Conservation (phyloP, 768 basidiomycete species). For the Naganishia randhawae region DNA sequence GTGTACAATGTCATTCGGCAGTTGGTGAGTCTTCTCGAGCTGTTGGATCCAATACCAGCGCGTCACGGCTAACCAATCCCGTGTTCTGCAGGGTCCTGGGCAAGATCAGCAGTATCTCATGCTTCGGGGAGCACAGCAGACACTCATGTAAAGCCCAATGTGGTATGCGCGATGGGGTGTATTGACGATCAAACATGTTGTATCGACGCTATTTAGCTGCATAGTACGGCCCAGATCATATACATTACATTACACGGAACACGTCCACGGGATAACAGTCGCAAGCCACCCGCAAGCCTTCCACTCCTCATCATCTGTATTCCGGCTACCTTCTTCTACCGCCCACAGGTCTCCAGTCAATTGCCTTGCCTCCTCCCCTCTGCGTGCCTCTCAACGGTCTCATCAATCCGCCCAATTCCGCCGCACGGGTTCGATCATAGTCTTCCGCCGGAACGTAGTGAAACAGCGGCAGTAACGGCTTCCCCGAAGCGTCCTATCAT, state of each 20-base stretch:
- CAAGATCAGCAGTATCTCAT: slow-evolving; percentile 49
- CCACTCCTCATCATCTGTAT: slow-evolving; percentile 11
- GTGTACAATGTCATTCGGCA: slow-evolving; percentile 51
- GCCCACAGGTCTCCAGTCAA: slow-evolving; percentile 50
- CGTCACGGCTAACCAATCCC: background rate
- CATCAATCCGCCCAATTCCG: slow-evolving; percentile 45
- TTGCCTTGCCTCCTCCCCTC: slow-evolving; percentile 45
- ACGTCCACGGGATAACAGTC: background rate
- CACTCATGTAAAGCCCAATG: slow-evolving; percentile 21
- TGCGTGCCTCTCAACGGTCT: slow-evolving; percentile 44
- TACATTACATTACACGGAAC: background rate
- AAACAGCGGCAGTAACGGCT: slow-evolving; percentile 48
- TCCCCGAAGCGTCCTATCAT: slow-evolving; percentile 50
- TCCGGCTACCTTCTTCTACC: slow-evolving; percentile 34
- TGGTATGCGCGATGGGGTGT: background rate
- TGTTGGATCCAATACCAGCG: no score
- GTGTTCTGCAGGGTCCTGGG: slow-evolving; percentile 42
- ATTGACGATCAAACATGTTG: background rate
- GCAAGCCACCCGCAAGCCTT: background rate
- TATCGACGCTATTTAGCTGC: no score
- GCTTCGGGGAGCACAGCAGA: slow-evolving; percentile 38
- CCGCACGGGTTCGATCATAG: slow-evolving; percentile 41
- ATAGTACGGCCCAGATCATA: background rate
- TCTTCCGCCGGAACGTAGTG: slow-evolving; percentile 50
- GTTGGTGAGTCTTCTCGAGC: slow-evolving; percentile 39